Base-by-base conservation (phyloP, 345 rosid species). In the Anastatica hierochuntica region DNA sequence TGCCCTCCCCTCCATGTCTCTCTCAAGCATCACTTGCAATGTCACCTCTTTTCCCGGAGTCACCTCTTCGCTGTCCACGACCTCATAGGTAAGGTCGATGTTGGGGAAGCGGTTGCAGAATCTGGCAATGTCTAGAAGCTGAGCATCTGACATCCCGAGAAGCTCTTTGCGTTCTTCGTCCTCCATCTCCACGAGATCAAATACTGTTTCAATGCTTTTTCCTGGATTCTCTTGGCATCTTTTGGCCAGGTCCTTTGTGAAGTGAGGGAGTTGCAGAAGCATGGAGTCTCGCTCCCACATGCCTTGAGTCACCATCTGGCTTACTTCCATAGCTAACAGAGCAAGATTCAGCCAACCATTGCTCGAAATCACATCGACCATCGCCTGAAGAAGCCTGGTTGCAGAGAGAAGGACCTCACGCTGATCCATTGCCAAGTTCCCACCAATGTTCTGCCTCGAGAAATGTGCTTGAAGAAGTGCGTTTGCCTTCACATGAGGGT, bases 261-360 rank as follows among this genome's bases (percentile, higher is more conserved):
- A 87, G 67, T 90, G 85, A n/a, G 95, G 96, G 56, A 90, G 85
- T 79, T 87, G 92, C 37, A 84, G 69, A 53, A 87, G 98, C 85
- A 84, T 77, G 11, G 96, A 78, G 69, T 84, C 95, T 18, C 87
- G 83, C 76, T 90, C 96, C 98, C 98, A 87, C 81, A 87, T 79
- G 61, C 87, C 95, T 56, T 90, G 96, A 8, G 95, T 84, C 71
- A 84, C 87, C 98, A 90, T 90, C 67, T 90, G 96, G 77, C 89
- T 84, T 44, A 79, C 79, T 70, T 87, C 92, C 95, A 84, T 90
- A 1, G 92, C 90, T 65, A 90, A 71, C 43, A 90, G 81, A 19
- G 96, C 92, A 69, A 79, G 95, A 74, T 77, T 77, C 62, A 90
- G 76, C 95, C 96, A 87, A 11, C 95, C 98, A 43, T 69, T 87